Conservation (phyloP, 225 moss, liverwort and hornwort genomes). For the Antitrichia curtipendula region DNA sequence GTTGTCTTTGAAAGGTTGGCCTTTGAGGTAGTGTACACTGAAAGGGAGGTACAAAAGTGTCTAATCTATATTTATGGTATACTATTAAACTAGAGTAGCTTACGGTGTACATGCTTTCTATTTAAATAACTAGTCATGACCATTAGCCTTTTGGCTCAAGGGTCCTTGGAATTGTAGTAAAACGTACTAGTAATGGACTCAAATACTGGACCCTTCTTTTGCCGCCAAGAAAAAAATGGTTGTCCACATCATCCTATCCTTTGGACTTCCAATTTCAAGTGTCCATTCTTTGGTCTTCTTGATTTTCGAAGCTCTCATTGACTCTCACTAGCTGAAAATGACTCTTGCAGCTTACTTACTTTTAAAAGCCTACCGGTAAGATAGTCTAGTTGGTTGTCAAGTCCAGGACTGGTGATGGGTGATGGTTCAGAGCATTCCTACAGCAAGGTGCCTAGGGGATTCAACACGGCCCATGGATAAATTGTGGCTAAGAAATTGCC, state of each 20-base stretch:
- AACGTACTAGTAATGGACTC: background rate
- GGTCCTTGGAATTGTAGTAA: rapidly evolving
- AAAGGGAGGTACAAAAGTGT: background rate
- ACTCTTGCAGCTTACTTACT: too few relatives aligned
- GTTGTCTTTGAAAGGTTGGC: too few relatives aligned
- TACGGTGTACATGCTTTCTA: too few relatives aligned
- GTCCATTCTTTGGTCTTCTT: background rate
- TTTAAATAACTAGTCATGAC: background rate
- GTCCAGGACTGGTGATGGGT: background rate
- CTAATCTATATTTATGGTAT: background rate
- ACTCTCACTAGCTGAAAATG: background rate
- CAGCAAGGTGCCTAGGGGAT: too few relatives aligned
- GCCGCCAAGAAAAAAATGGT: rapidly evolving
- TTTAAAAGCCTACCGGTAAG: too few relatives aligned
- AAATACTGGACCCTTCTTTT: too few relatives aligned
- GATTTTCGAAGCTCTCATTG: background rate
- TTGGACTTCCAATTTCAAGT: too few relatives aligned
- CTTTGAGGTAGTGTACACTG: too few relatives aligned
- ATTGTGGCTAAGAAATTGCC: too few relatives aligned
- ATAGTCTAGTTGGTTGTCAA: too few relatives aligned
- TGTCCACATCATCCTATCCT: background rate
- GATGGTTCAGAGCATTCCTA: too few relatives aligned
- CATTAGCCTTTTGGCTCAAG: background rate
- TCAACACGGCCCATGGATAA: too few relatives aligned
- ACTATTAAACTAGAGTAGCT: background rate